These are phyloP conservation scores for Scedosporium minutisporum DNA, from an alignment of 2,329 filamentous ascomycete species.

Conservation along the genomic window DNA sequence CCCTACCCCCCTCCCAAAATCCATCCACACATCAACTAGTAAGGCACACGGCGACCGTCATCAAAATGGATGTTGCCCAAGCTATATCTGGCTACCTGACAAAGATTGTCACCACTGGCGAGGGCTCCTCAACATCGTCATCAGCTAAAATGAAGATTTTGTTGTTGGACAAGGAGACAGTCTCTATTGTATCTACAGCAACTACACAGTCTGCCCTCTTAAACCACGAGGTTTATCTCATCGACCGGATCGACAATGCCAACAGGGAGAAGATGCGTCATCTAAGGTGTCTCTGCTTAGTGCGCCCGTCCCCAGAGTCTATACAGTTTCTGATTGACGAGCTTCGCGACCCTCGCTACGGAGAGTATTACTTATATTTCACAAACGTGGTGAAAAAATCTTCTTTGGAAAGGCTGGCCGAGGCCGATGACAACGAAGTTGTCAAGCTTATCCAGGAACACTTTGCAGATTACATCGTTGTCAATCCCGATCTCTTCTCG, in stretches of 20 bases:
- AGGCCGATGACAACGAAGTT: slow-evolving; percentile 95
- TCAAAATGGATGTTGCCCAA: slow-evolving; percentile 82
- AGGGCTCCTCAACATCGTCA: slow-evolving; percentile 54
- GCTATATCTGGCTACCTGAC: slow-evolving; percentile 90
- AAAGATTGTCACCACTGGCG: slow-evolving; percentile 69
- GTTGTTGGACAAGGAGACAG: slow-evolving; percentile 84
- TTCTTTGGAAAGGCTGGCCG: slow-evolving; percentile 81
- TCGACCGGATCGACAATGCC: slow-evolving; percentile 85
- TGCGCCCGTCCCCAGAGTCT: slow-evolving; percentile 84
- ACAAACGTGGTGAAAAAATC: slow-evolving; percentile 98
- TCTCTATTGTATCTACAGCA: slow-evolving; percentile 86
- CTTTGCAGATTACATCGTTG: slow-evolving; percentile 90
- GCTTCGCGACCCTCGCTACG: slow-evolving; percentile 89
- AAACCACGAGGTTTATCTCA: slow-evolving; percentile 95
- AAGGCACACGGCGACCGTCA: neutral
- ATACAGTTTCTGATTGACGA: slow-evolving; percentile 94
- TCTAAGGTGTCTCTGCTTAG: slow-evolving; percentile 83
- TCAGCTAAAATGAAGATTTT: slow-evolving; percentile 98
- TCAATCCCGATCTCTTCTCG: slow-evolving; percentile 89
- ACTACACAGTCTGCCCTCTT: slow-evolving; percentile 91
- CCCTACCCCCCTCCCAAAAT: too few species aligned
- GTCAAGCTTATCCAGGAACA: slow-evolving; percentile 91
- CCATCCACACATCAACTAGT: neutral
- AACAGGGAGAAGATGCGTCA: slow-evolving; percentile 96
- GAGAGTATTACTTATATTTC: slow-evolving; percentile 95